Conservation (phyloP, 768 basidiomycete species). For the Agaricus subrufescens region DNA sequence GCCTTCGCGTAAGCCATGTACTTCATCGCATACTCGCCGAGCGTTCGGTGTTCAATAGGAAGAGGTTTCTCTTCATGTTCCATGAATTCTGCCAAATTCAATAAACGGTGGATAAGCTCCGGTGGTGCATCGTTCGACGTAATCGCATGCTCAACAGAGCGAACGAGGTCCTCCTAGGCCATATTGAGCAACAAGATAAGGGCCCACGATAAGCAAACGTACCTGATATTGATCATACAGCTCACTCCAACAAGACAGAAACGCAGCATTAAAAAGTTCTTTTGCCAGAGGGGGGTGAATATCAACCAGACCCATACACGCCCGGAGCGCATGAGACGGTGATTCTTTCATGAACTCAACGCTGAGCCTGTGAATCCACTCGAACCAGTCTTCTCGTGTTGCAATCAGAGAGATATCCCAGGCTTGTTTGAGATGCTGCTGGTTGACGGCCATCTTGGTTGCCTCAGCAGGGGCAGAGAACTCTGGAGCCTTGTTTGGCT, state of each 20-base stretch:
- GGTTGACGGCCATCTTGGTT: constrained; percentile 89
- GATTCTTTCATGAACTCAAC: constrained; percentile 98
- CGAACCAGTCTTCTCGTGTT: constrained; percentile 86
- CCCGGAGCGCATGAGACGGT: constrained; percentile 95
- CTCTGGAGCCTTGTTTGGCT: constrained; percentile 60
- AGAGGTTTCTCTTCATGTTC: constrained; percentile 97
- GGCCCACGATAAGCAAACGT: constrained; percentile 12
- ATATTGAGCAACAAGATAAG: not conserved
- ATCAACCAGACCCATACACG: constrained; percentile 92
- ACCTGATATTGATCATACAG: constrained; percentile 97
- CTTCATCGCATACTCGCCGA: constrained; percentile 91
- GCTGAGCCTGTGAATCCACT: constrained; percentile 91
- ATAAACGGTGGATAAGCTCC: constrained; percentile 84
- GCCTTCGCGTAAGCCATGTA: constrained; percentile 97
- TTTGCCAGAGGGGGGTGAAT: constrained; percentile 86
- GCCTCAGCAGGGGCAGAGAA: constrained; percentile 83
- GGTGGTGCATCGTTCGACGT: constrained; percentile 72
- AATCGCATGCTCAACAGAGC: constrained; percentile 83
- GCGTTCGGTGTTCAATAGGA: constrained; percentile 87
- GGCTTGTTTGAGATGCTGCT: constrained; percentile 93
- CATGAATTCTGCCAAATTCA: constrained; percentile 98
- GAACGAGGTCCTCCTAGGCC: constrained; percentile 86
- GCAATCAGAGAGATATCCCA: constrained; percentile 84
- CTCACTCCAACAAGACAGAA: constrained; percentile 96
- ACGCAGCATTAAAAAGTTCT: constrained; percentile 97